These are phyloP conservation scores for Pseudogymnoascus sp. DNA, from an alignment of 2,329 filamentous ascomycete genomes.

Conservation along the genomic window DNA sequence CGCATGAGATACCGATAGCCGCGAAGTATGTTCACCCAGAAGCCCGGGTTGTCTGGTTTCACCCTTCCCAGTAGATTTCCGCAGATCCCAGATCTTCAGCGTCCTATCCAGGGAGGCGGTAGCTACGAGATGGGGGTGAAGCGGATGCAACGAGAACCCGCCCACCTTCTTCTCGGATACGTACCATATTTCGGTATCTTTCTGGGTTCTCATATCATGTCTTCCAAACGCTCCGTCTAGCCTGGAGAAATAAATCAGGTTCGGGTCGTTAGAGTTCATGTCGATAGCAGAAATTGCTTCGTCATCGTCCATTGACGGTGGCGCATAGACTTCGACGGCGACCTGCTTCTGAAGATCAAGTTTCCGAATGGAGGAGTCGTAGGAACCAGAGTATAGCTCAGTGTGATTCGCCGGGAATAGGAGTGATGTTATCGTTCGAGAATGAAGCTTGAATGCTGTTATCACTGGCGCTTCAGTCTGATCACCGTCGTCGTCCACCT, in stretches of 20 bases:
- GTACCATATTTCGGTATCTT: slow-evolving; percentile 60
- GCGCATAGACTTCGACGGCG: slow-evolving; percentile 75
- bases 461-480: slow-evolving; percentile 67
- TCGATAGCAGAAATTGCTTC: slow-evolving; percentile 79
- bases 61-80: slow-evolving; percentile 63
- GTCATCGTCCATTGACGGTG: slow-evolving; percentile 61
- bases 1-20: slow-evolving; percentile 84
- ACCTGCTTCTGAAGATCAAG: slow-evolving; percentile 76
- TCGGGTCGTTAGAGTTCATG: slow-evolving; percentile 61
- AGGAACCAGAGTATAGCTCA: slow-evolving; percentile 75
- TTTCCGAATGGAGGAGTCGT: slow-evolving; percentile 85
- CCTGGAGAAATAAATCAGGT: slow-evolving; percentile 80
- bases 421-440: slow-evolving; percentile 80
- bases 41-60: slow-evolving; percentile 57
- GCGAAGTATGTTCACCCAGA: slow-evolving; percentile 73
- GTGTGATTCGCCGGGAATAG: slow-evolving; percentile 68
- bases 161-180: slow-evolving; percentile 92
- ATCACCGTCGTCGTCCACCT: slow-evolving; percentile 57
- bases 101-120: slow-evolving; percentile 87
- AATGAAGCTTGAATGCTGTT: slow-evolving; percentile 83
- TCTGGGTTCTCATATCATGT: slow-evolving; percentile 63
- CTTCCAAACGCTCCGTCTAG: slow-evolving; percentile 73
- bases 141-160: slow-evolving; percentile 78
- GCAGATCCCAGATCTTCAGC: slow-evolving; percentile 85
- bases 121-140: slow-evolving; percentile 72